phyloP scores from a whole-genome alignment of 1,284 basidiomycete species.

The Moesziomyces antarcticus region DNA sequence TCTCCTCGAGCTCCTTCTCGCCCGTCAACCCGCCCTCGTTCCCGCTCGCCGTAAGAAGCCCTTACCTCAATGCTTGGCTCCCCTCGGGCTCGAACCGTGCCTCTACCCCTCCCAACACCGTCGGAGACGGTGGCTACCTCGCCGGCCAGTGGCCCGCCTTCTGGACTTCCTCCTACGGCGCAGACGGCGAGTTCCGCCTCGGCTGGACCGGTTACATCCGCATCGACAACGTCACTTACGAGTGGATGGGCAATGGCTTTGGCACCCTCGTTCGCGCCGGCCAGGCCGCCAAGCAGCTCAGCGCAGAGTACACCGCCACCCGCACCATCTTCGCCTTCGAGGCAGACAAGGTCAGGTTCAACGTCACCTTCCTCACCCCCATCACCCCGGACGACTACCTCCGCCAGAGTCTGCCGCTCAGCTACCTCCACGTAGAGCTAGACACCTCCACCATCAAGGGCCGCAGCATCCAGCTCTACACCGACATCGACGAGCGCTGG shows the following conservation, averaged over 20 bases:
- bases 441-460: constrained; percentile 40
- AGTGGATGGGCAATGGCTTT: constrained; percentile 64
- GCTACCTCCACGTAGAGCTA: constrained; percentile 62
- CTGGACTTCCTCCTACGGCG: constrained; percentile 64
- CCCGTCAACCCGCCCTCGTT: constrained; percentile 62
- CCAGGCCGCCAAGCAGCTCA: constrained; percentile 56
- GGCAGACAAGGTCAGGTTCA: constrained; percentile 59
- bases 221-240: constrained; percentile 57
- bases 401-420: constrained; percentile 63
- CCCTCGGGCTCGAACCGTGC: constrained; percentile 50
- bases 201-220: constrained; percentile 61
- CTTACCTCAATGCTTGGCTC: constrained; percentile 61
- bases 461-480: constrained; percentile 55
- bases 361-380: constrained; percentile 64
- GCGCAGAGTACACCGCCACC: constrained; percentile 61
- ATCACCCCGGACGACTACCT: constrained; percentile 62
- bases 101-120: constrained; percentile 57
- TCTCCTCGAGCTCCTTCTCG: constrained; percentile 50
- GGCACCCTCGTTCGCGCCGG: constrained; percentile 56
- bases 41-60: constrained; percentile 58
- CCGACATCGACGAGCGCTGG: constrained; percentile 63
- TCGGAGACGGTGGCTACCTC: constrained; percentile 61
- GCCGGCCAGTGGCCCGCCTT: constrained; percentile 57
- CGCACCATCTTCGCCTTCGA: constrained; percentile 63
- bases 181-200: constrained; percentile 60